These are phyloP conservation scores for Sporodiniella umbellata DNA, from an alignment of 371 early-diverging fungal species.

Conservation along the genomic window DNA sequence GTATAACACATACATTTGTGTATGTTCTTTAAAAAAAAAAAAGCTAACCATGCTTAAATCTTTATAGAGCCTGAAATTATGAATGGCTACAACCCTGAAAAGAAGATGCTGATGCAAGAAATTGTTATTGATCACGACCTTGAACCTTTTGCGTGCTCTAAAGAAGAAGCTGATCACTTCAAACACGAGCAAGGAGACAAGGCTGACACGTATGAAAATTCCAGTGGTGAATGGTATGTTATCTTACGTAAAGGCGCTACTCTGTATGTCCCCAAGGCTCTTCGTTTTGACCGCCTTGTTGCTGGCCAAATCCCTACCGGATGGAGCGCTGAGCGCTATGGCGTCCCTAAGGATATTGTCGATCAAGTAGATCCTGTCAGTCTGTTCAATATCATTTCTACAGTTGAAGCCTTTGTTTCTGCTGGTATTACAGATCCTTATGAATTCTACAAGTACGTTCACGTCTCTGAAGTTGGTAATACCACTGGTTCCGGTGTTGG, in stretches of 20 bases:
- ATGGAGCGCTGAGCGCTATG: slow-evolving; percentile 91
- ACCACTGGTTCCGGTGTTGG: slow-evolving; percentile 86
- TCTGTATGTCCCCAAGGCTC: slow-evolving; percentile 91
- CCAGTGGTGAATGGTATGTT: slow-evolving; percentile 74
- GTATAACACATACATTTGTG: slow-evolving; percentile 8
- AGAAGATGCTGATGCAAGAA: slow-evolving; percentile 90
- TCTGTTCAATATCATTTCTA: slow-evolving; percentile 85
- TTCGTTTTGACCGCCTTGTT: slow-evolving; percentile 91
- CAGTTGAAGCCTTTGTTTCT: slow-evolving; percentile 90
- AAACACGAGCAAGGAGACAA: slow-evolving; percentile 83
- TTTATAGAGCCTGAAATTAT: slow-evolving; percentile 78
- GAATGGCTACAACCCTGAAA: slow-evolving; percentile 88
- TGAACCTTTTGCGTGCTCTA: slow-evolving; percentile 85
- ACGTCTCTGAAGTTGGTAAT: slow-evolving; percentile 94
- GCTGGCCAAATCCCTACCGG: slow-evolving; percentile 96
- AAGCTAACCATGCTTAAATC: too few species aligned
- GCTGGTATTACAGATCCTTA: slow-evolving; percentile 96
- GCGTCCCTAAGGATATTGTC: slow-evolving; percentile 92
- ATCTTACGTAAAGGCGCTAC: slow-evolving; percentile 85
- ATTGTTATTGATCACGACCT: slow-evolving; percentile 89
- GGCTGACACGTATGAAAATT: slow-evolving; percentile 76
- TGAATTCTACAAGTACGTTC: slow-evolving; percentile 96
- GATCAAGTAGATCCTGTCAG: slow-evolving; percentile 91
- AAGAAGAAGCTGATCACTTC: slow-evolving; percentile 93
- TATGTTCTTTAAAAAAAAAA: too few species aligned